Conservation (phyloP, 2,329 filamentous ascomycete species). For the Penicillium vulpinum region DNA sequence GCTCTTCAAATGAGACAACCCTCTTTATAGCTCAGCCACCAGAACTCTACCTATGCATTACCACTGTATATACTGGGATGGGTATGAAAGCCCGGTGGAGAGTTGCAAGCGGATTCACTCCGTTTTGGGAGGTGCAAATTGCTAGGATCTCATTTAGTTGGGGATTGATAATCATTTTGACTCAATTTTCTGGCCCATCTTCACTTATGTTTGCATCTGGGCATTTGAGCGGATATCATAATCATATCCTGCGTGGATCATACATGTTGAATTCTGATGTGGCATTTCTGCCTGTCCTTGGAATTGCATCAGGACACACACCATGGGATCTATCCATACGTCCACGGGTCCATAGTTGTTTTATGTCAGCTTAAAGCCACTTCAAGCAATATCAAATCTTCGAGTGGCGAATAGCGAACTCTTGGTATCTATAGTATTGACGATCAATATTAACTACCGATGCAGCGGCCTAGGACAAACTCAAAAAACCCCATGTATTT, state of each 20-base stretch:
- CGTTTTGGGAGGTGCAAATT: background rate
- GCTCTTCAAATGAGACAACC: background rate
- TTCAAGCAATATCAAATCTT: background rate
- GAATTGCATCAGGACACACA: background rate
- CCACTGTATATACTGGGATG: background rate
- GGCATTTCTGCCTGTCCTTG: background rate
- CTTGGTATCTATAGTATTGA: no score
- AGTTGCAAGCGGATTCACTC: background rate
- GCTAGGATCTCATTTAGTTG: no score
- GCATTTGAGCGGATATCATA: background rate
- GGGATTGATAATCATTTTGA: no score
- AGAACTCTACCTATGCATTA: background rate
- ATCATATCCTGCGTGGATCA: background rate
- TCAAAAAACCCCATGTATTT: no score
- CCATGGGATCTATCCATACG: background rate
- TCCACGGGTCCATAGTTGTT: background rate
- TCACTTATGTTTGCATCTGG: background rate
- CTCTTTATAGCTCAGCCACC: background rate
- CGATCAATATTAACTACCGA: no score
- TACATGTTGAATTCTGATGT: background rate
- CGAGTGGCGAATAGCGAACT: background rate
- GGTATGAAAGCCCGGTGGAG: background rate
- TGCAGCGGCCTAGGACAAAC: no score
- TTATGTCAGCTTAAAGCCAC: background rate
- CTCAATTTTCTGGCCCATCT: background rate